These are phyloP conservation scores for Thinopyrum elongatum DNA, from an alignment of 176 grass and related monocot genomes.

Conservation along the genomic window DNA sequence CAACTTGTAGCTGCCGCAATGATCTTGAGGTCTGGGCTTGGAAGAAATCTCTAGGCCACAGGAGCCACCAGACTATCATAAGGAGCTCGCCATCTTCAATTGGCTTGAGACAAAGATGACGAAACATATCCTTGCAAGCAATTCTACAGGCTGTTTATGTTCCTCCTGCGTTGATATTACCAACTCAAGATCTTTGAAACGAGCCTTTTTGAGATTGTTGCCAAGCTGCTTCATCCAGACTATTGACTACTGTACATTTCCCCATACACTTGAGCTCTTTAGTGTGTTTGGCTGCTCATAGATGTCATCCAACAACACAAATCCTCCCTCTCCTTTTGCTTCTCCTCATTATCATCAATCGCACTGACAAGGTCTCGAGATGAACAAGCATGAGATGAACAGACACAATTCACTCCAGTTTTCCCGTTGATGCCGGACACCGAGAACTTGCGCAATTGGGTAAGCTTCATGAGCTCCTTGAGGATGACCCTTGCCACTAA, in stretches of 20 bases:
- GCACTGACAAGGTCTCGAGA: background rate
- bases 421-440: too few species aligned
- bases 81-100: background rate
- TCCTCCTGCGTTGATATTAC: background rate
- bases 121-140: rapidly evolving
- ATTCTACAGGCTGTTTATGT: background rate
- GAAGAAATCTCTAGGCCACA: too few species aligned
- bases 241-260: background rate
- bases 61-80: too few species aligned
- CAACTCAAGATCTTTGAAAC: background rate
- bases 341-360: background rate
- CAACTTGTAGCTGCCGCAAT: background rate
- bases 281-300: background rate
- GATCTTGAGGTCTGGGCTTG: background rate
- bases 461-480: too few species aligned
- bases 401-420: too few species aligned
- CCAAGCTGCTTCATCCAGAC: background rate
- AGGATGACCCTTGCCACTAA: too few species aligned
- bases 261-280: background rate
- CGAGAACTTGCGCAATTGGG: too few species aligned
- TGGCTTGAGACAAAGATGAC: background rate
- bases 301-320: background rate
- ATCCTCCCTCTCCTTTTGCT: background rate
- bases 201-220: background rate
- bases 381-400: too few species aligned